Percentiles rank a stretch among this genome's conserved stretches.
These are phyloP conservation scores for Ceratobasidium papillatum DNA, from an alignment of 1,284 basidiomycete genomes.

Conservation along the genomic window DNA sequence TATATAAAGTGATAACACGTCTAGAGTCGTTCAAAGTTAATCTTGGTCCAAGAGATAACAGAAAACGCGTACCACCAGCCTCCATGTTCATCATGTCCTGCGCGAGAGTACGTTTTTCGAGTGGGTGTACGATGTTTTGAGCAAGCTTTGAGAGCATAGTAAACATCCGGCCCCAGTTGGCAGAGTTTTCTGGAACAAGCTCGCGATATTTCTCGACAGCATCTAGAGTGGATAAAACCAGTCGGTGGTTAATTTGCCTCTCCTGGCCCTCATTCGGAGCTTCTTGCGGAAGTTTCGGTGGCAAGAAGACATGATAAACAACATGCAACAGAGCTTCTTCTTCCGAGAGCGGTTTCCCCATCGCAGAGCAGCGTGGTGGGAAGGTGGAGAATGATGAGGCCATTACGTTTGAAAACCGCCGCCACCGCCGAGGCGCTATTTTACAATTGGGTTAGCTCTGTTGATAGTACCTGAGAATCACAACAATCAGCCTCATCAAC, in stretches of 20 bases:
- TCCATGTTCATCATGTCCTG: not conserved
- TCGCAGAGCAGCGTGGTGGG: not conserved
- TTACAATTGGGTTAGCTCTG: too few relatives aligned
- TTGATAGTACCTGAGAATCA: too few relatives aligned
- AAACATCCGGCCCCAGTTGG: not conserved
- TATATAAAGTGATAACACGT: constrained; percentile 54
- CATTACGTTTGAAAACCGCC: too few relatives aligned
- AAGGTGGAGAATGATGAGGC: too few relatives aligned
- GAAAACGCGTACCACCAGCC: not conserved
- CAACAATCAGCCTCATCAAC: too few relatives aligned
- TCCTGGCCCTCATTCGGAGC: constrained; percentile 37
- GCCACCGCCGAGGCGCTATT: too few relatives aligned
- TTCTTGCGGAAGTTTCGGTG: constrained; percentile 55
- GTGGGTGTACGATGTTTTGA: not conserved
- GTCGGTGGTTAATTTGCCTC: not conserved
- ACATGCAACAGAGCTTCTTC: constrained; percentile 38
- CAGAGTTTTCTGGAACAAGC: not conserved
- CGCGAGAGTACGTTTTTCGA: not conserved
- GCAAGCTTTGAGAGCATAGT: not conserved
- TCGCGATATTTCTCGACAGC: not conserved
- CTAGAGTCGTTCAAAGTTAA: constrained; percentile 43
- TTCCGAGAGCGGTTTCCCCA: not conserved
- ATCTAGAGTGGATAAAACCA: not conserved
- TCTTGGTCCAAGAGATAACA: not conserved
- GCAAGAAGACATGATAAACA: constrained; percentile 56